Evolutionary conservation across 495 filamentous ascomycete species (phyloP), one percentile per base, ranked within the genome.

Genomic region (Tuber umbilicatum): DNA sequence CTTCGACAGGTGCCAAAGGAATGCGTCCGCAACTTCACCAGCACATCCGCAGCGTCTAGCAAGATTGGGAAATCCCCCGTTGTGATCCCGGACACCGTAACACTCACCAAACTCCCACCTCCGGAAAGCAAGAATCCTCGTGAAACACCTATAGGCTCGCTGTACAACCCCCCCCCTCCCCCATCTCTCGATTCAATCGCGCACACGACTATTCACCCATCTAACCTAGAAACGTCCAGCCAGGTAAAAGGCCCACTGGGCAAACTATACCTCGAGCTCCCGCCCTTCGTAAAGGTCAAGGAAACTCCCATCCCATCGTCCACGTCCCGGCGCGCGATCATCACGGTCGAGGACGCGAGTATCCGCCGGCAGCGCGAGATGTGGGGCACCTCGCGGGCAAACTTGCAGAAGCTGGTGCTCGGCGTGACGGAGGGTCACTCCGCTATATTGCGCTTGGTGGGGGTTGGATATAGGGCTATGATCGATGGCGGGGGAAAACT

Each of bases 351-450:
- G 75, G 88, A 97, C 83, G 80, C 83, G 16, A 79, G 86, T 9
- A 77, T 89, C 38, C 88, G 90, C 80, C 87, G 91, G 71, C 95
- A 99, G 85, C 89, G 92, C 82, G 94, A 91, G 84, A 98, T 98
- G 94, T 99, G 95, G 95, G 95, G 95, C 70, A 97, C 94, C 4
- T 91, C 88, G 39, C 94, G 95, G 81, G 89, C 94, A 27, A 94
- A 95, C 80, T 87, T 99, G 70, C 91, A 93, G 80, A 94, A 94
- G 83, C 89, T 94, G 84, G 91, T 99, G 73, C 88, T 92, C 47
- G 95, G 95, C 71, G 95, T 98, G 45, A 96, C 93, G 6, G 95
- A 98, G 89, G 95, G 95, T 23, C 95, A 99, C 84, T 92, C 93
- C 9, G 93, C 93, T 23, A 92, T 99, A 77, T 85, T 99, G 45